Evolutionary conservation across 202 grass and related monocot species (phyloP), one percentile per base, ranked within the genome.

Genomic region (Hordeum pubiflorum): DNA sequence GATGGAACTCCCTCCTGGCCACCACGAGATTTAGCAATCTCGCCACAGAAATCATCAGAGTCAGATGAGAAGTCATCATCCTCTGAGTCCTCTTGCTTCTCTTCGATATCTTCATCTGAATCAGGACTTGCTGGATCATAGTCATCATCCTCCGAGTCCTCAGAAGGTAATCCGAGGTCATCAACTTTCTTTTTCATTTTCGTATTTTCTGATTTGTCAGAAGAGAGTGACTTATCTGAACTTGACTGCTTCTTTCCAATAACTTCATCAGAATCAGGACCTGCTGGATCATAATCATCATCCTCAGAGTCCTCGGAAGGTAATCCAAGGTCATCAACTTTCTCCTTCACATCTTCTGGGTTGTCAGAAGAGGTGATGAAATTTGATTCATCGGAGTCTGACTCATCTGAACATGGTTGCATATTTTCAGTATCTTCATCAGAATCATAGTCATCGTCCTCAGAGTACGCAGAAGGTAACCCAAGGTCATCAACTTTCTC

Each of bases 101-200:
- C 76, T 34, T 91, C 32, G 29, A 76, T 74, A 76, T 91, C 92
- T 80, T 88, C 82, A 65, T 92, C 87, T 40, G 89, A 87, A 81
- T 90, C 76, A 52, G 86, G 64, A 69, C 32, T 48, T 58, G 85
- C 94, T 72, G 91, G 89, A 65, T 94, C 87, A 85, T 79, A 90
- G 61, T 97, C 87, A 90, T 94, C 91, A 87, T 98, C 92, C 70
- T 94, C 95, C 3, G 90, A 93, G 68, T 98, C 90, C 79, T 94
- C 90, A 38, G 86, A 98, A 63, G 88, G 86, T 40, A 98, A 89
- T 10, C 87, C 95, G 24, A 93, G 39, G 18, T 91, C 64, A 86
- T 91, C 79, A 79, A 40, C 64, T 78, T 82, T 73, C 34, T 75
- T 89, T 48, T 72, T 84, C 41, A 80, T 76, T 14, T 76, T 76